Evolutionary conservation across 179 eudicot species (phyloP), one percentile per base, ranked within the genome.

Genomic region (Nepenthes alata): DNA sequence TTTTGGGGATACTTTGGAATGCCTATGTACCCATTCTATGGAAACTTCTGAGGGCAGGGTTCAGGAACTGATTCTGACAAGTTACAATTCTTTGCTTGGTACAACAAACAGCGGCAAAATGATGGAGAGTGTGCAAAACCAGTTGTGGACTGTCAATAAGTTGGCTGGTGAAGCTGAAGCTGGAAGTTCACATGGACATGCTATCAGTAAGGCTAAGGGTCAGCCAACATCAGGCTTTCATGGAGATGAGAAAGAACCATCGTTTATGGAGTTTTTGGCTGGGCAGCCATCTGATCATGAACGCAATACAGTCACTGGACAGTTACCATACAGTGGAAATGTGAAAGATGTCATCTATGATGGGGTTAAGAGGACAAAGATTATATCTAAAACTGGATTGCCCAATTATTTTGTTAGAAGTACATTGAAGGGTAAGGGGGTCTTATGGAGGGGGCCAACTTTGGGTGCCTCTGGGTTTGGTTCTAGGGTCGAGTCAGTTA

Each of bases 401-500:
- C 86, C 97, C 4, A 82, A 85, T 56, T 90, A 77, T 69, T 90
- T 83, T 72, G 72, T 94, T 8, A 94, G 84, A 60, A 84, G 70
- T 62, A 71, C 83, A 14, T 72, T 94, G 64, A 84, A 80, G 74
- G 96, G 87, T 57, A 91, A 91, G 68, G 99, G 97, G 60, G 72
- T 75, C 39, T 49, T 85, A 65, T 77, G 56, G 49, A 87, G 78
- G 80, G 81, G 78, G 35, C 78, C 86, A 14, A 15, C 69, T 58
- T 74, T 62, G 56, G 72, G 76, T 55, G 72, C 68, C 15, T 53
- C 61, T 58, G 71, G 59, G 63, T 25, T 25, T 25, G 62, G 41
- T 10, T 78, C 67, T 41, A 13, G 67, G 6, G 56, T 57, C 70
- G 68, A 54, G 56, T 76, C 70, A 59, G 64, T 57, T 53, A 63